phyloP scores from a whole-genome alignment of 768 basidiomycete genomes.

The Boletus vermiculosoides region DNA sequence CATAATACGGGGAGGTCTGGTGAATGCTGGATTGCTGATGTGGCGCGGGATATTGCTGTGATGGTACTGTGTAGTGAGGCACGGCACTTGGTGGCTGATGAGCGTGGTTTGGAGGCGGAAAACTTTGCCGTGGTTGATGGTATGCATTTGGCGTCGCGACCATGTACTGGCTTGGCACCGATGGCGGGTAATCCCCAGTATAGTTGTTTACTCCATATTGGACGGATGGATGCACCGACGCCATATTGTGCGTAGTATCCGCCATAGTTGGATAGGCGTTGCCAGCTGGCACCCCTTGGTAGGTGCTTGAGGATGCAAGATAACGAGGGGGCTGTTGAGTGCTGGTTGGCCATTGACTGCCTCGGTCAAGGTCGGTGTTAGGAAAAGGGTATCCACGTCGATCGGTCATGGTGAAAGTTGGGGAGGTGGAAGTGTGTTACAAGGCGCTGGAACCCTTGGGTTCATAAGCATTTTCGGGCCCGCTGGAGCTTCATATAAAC shows the following conservation, averaged over 20 bases:
- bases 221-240: conserved; percentile 18
- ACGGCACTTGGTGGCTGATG: conserved; percentile 36
- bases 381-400: conserved; percentile 32
- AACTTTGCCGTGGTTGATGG: conserved; percentile 26
- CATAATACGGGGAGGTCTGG: conserved; percentile 36
- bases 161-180: conserved; percentile 24
- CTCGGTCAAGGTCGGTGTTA: conserved; percentile 15
- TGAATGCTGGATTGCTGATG: conserved; percentile 20
- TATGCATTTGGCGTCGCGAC: conserved; percentile 15
- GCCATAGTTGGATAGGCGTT: conserved; percentile 19
- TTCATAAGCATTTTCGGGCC: conserved; percentile 37
- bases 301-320: conserved; percentile 19
- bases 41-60: conserved; percentile 29
- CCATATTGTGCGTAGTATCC: conserved; percentile 19
- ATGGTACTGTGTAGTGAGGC: conserved; percentile 30
- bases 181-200: conserved; percentile 12
- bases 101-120: conserved; percentile 26
- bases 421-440: conserved; percentile 3
- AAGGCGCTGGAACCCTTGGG: conserved; percentile 17
- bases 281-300: conserved; percentile 17
- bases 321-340: conserved; percentile 27
- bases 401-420: conserved; percentile 25
- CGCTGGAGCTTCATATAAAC: conserved; percentile 29
- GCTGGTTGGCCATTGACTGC: conserved; percentile 24
- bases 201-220: conserved; percentile 28